Evolutionary conservation across 176 grass and related monocot species (phyloP), one percentile per base, ranked within the genome.

Genomic region (Phoenix roebelenii): DNA sequence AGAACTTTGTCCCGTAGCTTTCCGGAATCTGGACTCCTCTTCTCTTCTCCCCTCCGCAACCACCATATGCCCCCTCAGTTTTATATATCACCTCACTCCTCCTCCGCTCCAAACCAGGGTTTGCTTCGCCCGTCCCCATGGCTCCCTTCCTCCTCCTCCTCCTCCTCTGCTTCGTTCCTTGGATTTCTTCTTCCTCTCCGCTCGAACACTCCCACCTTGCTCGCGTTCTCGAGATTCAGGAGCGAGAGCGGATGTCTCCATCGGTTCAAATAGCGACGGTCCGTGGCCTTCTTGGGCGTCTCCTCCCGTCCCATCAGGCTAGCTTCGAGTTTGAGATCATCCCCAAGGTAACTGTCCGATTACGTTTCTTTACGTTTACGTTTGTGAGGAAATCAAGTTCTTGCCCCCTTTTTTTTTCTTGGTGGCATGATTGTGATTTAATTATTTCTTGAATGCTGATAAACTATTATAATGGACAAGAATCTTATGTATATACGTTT

Each of bases 271-370:
- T 74, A 58, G 77, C 66, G 49, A 73, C 85, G 10, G 85, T 29
- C 44, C 52, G 57, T 18, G 69, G 80, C 16, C 73, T 89, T 17
- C 80, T 84, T 2, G 20, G 52, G 16, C 85, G 80, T 44, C 53
- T 89, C 25, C 77, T 89, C 9, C 85, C 77, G 3, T 89, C 80
- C n/a, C 85, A 89, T 54, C 57, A 66, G 7, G 26, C 61, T 49
- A 89, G 85, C 80, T 89, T 89, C 52, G 77, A 84, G 16, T 89
- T 89, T 65, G 4, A 72, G 49, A 52, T 89, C 73, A 20, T 81
- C 58, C 59, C 80, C 23, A 72, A 17, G 85, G 85, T 89, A 65
- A 49, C 63, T 20, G 23, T 63, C 65, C 72, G 35, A 12, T 44
- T 14, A 12, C 35, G 35, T 44, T 44, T 2, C 9, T 44, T 44